Evolutionary conservation across 805 yeast species (phyloP).

Genomic region (Saccharomyces jurei): DNA sequence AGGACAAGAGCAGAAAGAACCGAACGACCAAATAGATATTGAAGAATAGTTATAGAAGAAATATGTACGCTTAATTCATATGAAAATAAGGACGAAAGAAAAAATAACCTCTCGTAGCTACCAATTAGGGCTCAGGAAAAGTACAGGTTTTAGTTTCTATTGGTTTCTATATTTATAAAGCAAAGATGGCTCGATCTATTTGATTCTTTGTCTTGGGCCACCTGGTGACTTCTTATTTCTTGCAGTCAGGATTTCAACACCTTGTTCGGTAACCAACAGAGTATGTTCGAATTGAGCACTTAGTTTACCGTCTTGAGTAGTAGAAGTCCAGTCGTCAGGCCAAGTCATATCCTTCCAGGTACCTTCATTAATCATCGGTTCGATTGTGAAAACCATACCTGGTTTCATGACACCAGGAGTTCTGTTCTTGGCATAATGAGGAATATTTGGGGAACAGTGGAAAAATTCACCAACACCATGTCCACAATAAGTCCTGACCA

Average conservation of each 20-base stretch:
- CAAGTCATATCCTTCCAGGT: constrained; percentile 71
- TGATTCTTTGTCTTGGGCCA: constrained; percentile 60
- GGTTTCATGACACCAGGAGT: constrained; percentile 90
- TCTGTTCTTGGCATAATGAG: constrained; percentile 91
- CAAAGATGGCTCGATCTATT: constrained; percentile 11
- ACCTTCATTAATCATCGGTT: constrained; percentile 93
- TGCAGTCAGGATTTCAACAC: constrained; percentile 83
- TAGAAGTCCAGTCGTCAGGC: constrained; percentile 98
- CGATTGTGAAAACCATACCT: constrained; percentile 94
- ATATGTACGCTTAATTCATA: background rate
- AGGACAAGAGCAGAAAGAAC: constrained; percentile 93
- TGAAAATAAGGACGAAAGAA: background rate
- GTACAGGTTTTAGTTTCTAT: background rate
- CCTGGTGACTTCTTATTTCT: constrained; percentile 81
- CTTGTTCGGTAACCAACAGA: constrained; percentile 83
- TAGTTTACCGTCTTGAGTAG: constrained; percentile 79
- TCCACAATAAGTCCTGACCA: constrained; percentile 85
- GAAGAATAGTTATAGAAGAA: constrained; percentile 41
- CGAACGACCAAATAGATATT: constrained; percentile 64
- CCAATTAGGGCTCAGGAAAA: background rate
- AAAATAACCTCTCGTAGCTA: background rate
- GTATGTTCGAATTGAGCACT: constrained; percentile 97
- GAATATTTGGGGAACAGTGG: constrained; percentile 88
- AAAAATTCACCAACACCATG: constrained; percentile 84
- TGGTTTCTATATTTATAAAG: background rate